A percentile compares a stretch with the other conserved stretches of the same genome.
These are phyloP conservation scores for Carallia brachiata DNA, from an alignment of 345 rosid genomes.

Conservation along the genomic window DNA sequence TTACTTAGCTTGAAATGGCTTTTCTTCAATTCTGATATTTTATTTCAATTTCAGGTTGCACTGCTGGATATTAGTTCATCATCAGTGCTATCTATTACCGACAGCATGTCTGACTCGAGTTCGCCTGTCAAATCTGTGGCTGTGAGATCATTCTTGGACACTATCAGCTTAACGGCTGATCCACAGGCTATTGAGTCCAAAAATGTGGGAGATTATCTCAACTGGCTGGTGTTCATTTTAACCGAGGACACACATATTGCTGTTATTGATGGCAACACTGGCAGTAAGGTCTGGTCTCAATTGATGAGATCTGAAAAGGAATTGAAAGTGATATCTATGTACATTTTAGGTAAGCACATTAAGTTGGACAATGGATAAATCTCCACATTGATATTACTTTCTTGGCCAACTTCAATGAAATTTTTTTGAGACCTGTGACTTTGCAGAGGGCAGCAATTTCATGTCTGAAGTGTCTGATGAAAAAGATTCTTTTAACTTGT, in stretches of 20 bases:
- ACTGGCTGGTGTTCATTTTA: slow-evolving; percentile 44
- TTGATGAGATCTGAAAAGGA: slow-evolving; percentile 40
- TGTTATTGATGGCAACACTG: slow-evolving; percentile 56
- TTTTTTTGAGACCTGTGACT: slow-evolving; percentile 20
- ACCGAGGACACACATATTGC: slow-evolving; percentile 58
- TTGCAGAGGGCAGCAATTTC: slow-evolving; percentile 47
- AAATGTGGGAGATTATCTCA: slow-evolving; percentile 29
- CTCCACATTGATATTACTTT: background rate
- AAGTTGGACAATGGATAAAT: slow-evolving; percentile 5
- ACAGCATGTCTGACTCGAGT: slow-evolving; percentile 46
- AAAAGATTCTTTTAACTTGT: slow-evolving; percentile 20
- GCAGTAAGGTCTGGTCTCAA: slow-evolving; percentile 42
- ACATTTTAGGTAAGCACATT: slow-evolving; percentile 60
- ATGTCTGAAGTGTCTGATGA: slow-evolving; percentile 33
- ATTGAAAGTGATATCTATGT: slow-evolving; percentile 52
- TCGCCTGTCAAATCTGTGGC: slow-evolving; percentile 59
- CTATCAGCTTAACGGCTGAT: slow-evolving; percentile 22
- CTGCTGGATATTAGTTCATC: slow-evolving; percentile 59
- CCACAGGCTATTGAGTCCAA: slow-evolving; percentile 32
- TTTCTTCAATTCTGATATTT: background rate
- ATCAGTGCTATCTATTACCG: slow-evolving; percentile 59
- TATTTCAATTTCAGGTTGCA: slow-evolving; percentile 62
- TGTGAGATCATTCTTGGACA: slow-evolving; percentile 39
- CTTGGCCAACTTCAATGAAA: too few species aligned
- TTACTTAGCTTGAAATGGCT: background rate